Percentiles rank a stretch among this genome's conserved stretches.
Conservation (phyloP, 345 rosid species). For the Lumnitzera littorea region DNA sequence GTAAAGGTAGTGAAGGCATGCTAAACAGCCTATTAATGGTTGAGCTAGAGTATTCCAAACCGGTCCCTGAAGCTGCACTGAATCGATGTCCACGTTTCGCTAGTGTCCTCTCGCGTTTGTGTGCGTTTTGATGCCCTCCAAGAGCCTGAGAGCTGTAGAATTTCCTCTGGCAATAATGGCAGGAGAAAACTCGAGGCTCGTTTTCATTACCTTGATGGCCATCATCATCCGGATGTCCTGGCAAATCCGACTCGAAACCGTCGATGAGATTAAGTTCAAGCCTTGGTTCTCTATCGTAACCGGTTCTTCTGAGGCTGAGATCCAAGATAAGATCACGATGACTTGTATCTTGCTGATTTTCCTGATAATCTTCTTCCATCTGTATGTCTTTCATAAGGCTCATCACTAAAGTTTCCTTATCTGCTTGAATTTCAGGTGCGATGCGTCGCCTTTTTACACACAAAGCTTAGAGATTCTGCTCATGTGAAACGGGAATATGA, state of each 20-base stretch:
- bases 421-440: background rate
- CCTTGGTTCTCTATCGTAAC: background rate
- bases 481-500: too few relatives aligned
- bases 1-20: conserved; percentile 42
- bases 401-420: background rate
- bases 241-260: conserved; percentile 9
- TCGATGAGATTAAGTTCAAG: conserved; percentile 13
- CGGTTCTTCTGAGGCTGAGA: conserved; percentile 11
- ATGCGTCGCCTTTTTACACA: too few relatives aligned
- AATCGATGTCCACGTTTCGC: conserved; percentile 32
- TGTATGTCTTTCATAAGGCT: background rate
- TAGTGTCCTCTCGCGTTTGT: conserved; percentile 38
- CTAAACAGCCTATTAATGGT: conserved; percentile 18
- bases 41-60: conserved; percentile 5
- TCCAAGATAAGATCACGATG: conserved; percentile 8
- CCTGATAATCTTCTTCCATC: conserved; percentile 1
- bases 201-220: conserved; percentile 5
- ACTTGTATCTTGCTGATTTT: background rate
- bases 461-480: too few relatives aligned
- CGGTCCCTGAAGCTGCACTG: background rate
- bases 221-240: conserved; percentile 2
- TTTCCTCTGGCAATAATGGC: conserved; percentile 30
- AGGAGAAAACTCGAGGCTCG: conserved; percentile 20
- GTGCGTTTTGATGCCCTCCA: conserved; percentile 33
- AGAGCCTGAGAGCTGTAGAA: conserved; percentile 34